Evolutionary conservation across 1,139 yeast genomes (phyloP), one percentile per base, ranked within the genome.

Genomic region (Sugiyamaella grinbergsii): DNA sequence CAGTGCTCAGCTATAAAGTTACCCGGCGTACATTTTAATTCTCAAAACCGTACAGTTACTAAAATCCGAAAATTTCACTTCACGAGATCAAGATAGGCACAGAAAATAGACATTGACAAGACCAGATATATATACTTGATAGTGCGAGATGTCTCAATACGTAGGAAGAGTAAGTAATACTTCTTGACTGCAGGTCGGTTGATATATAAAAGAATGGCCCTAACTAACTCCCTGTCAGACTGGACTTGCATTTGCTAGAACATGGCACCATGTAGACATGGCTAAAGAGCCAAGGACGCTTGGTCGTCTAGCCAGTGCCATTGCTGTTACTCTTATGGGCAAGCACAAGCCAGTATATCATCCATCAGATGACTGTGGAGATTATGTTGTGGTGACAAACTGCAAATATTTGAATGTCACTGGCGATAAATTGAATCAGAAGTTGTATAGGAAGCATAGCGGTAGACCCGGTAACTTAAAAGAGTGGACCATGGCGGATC

Each of bases 261-360:
- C 85, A 42, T 93, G 99, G 99, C 98, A 91, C 66, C 96, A 91
- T 66, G 87, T 94, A 32, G 98, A 93, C 66, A 80, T 89, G 46
- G 89, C 96, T 15, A 78, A 81, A 43, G 98, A 93, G 53, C 71
- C 76, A 38, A 80, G 98, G 64, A 83, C 97, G 0, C 72, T 94
- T 47, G 99, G 99, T 67, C 84, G 98, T 64, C 71, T 94, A 53
- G 98, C 99, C 2, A 77, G 95, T 1, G 78, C 83, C 54, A 89
- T 93, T 53, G 98, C 98, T 31, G 74, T 82, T 32, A 83, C 95
- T 0, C 77, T 94, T 48, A 90, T 88, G 73, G 98, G 99, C 15
- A 94, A 94, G 69, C 98, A 93, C 72, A 93, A 93, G 73, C 99
- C 98, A 5, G 81, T 90, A 0, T 85, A 72, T 61, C 87, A 91